phyloP scores from a whole-genome alignment of 352 stramenopile species.

The Phytophthora europaea region DNA sequence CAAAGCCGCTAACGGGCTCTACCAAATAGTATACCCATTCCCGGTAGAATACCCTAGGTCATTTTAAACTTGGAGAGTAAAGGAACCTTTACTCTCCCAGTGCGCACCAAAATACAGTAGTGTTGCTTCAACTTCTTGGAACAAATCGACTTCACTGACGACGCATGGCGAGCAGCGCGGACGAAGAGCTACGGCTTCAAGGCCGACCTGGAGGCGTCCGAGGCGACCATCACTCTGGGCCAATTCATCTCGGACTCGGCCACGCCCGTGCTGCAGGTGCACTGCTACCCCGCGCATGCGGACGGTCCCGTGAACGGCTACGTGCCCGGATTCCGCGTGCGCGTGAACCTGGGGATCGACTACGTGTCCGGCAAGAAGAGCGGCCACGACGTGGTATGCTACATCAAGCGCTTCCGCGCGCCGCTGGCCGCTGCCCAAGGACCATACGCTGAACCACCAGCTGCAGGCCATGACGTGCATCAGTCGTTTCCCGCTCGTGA shows the following conservation, averaged over 20 bases:
- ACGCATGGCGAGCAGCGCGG: too few species aligned
- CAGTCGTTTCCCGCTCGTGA: conserved; percentile 90
- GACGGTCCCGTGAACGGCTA: conserved; percentile 36
- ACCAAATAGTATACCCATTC: too few species aligned
- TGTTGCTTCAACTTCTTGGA: too few species aligned
- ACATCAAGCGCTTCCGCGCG: conserved; percentile 86
- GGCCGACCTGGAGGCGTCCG: conserved; percentile 46
- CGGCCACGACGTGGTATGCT: conserved; percentile 83
- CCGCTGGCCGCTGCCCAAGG: conserved; percentile 71
- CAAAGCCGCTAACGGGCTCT: too few species aligned
- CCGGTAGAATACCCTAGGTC: too few species aligned
- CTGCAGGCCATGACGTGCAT: conserved; percentile 91
- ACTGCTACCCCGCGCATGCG: conserved; percentile 53
- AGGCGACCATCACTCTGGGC: conserved; percentile 58
- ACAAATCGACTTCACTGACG: too few species aligned
- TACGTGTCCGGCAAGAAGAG: conserved; percentile 71
- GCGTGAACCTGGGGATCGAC: conserved; percentile 84
- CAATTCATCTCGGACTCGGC: conserved; percentile 77
- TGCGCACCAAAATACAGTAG: too few species aligned
- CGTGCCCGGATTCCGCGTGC: conserved; percentile 43
- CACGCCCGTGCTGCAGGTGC: conserved; percentile 79
- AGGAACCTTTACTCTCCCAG: too few species aligned
- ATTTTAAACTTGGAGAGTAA: too few species aligned
- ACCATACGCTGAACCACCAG: conserved; percentile 82
- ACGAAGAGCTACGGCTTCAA: conserved; percentile 23